Evolutionary conservation across 257 asterid genomes (phyloP).

Genomic region (Penstemon barbatus): DNA sequence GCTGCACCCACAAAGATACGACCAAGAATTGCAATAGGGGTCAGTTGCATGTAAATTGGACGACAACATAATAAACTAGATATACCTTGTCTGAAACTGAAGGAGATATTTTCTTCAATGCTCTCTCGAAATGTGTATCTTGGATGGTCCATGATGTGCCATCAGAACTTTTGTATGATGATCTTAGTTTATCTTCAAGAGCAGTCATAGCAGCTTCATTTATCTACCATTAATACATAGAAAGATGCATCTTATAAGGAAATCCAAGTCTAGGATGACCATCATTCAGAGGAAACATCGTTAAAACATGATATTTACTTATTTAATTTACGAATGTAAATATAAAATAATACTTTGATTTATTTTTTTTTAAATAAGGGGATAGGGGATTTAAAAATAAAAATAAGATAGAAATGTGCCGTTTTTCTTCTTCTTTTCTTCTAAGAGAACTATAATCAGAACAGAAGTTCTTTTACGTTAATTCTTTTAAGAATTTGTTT

Average conservation of each 20-base stretch:
- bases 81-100: slow-evolving; percentile 68
- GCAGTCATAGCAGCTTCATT: slow-evolving; percentile 67
- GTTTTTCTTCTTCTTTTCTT: too few relatives aligned
- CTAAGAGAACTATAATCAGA: too few relatives aligned
- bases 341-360: too few relatives aligned
- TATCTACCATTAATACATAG: slow-evolving; percentile 38
- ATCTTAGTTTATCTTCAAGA: slow-evolving; percentile 46
- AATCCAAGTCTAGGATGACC: background rate
- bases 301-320: too few relatives aligned
- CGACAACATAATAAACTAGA: background rate
- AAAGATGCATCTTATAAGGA: background rate
- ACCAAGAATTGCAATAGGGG: background rate
- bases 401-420: too few relatives aligned
- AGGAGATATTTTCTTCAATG: slow-evolving; percentile 57
- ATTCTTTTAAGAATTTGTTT: too few relatives aligned
- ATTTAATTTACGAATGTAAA: too few relatives aligned
- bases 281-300: too few relatives aligned
- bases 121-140: slow-evolving; percentile 55
- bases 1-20: slow-evolving; percentile 50
- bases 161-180: slow-evolving; percentile 22
- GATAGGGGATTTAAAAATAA: too few relatives aligned
- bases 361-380: too few relatives aligned
- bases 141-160: slow-evolving; percentile 45
- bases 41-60: background rate
- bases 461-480: too few relatives aligned